Evolutionary conservation across 352 stramenopile species (phyloP).

Genomic region (Globisporangium carolinianum): DNA sequence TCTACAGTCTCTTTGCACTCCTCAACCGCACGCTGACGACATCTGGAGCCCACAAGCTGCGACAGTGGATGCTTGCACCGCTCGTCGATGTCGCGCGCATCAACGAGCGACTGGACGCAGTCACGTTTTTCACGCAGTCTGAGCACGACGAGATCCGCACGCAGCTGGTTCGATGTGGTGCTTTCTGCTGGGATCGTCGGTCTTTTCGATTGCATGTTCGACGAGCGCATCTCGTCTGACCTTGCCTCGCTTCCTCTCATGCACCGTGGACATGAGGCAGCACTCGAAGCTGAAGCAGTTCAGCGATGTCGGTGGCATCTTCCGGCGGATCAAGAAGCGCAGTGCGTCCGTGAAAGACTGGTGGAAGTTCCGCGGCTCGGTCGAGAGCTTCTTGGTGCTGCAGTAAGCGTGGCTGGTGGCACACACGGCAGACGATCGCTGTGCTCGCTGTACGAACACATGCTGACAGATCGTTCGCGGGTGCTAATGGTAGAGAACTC

Average conservation of each 20-base stretch:
- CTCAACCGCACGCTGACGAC: constrained; percentile 79
- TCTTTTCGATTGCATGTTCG: too few relatives aligned
- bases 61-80: constrained; percentile 74
- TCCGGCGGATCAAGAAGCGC: constrained; percentile 54
- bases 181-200: constrained; percentile 1
- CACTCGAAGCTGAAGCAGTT: constrained; percentile 52
- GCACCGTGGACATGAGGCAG: constrained; percentile 14
- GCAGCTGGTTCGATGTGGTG: constrained; percentile 27
- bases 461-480: too few relatives aligned
- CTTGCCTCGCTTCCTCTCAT: too few relatives aligned
- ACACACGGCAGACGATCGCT: not conserved
- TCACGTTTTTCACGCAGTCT: constrained; percentile 47
- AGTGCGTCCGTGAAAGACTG: constrained; percentile 61
- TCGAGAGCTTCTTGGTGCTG: constrained; percentile 47
- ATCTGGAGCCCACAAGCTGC: constrained; percentile 47
- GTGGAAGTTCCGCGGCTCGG: constrained; percentile 49
- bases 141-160: constrained; percentile 57
- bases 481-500: not conserved
- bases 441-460: not conserved
- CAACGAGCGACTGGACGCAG: constrained; percentile 40
- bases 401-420: constrained; percentile 30
- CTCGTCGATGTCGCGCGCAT: constrained; percentile 44
- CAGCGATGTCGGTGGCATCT: constrained; percentile 55
- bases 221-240: too few relatives aligned
- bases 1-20: constrained; percentile 56